phyloP scores from a whole-genome alignment of 768 basidiomycete species.

The Flagelloscypha sp. region DNA sequence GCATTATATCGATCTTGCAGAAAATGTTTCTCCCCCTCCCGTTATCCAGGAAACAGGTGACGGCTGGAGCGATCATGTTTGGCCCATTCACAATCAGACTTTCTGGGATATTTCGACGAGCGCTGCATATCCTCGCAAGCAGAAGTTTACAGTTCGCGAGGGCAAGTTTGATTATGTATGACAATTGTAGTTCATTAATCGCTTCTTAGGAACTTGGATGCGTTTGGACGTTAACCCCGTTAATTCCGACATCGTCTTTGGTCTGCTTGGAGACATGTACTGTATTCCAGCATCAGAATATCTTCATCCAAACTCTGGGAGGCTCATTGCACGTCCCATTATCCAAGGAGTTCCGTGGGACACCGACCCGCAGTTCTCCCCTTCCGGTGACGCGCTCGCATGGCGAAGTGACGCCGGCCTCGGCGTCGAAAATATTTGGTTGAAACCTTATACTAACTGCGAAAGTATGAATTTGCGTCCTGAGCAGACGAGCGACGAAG shows the following conservation, averaged over 20 bases:
- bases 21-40: too few species aligned
- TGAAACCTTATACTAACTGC: constrained; percentile 63
- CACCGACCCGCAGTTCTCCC: constrained; percentile 67
- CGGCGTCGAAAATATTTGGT: constrained; percentile 72
- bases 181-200: too few species aligned
- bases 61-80: constrained; percentile 50
- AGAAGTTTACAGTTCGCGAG: constrained; percentile 61
- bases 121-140: constrained; percentile 55
- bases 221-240: constrained; percentile 65
- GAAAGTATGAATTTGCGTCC: constrained; percentile 46
- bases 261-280: constrained; percentile 69
- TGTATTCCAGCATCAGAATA: constrained; percentile 49
- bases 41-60: too few species aligned
- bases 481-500: constrained; percentile 14
- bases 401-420: constrained; percentile 68
- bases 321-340: constrained; percentile 56
- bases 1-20: too few species aligned
- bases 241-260: constrained; percentile 65
- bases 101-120: constrained; percentile 75
- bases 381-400: constrained; percentile 50
- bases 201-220: constrained; percentile 66
- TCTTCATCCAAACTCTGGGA: constrained; percentile 16
- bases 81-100: constrained; percentile 51
- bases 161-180: too few species aligned
- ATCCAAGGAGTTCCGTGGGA: constrained; percentile 61